Percentiles rank a stretch among this genome's conserved stretches.
Evolutionary conservation across 2,329 filamentous ascomycete genomes (phyloP).

Genomic region (Aspergillus piperis): DNA sequence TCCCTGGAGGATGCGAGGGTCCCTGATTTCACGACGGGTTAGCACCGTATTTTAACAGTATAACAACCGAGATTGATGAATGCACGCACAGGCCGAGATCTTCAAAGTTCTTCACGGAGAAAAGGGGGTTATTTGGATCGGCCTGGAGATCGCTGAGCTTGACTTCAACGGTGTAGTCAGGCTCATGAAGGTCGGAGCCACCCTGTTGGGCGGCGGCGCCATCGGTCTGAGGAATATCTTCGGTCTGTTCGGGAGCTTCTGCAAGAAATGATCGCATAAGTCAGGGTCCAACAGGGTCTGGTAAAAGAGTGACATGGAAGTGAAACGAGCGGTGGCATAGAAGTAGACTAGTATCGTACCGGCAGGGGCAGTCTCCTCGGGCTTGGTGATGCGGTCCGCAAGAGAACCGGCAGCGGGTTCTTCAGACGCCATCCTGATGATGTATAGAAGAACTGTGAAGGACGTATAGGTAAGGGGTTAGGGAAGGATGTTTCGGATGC

Average conservation of each 20-base stretch:
- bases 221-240: slow-evolving; percentile 38
- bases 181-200: slow-evolving; percentile 64
- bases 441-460: background rate
- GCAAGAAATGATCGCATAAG: slow-evolving; percentile 20
- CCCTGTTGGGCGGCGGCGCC: slow-evolving; percentile 40
- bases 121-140: slow-evolving; percentile 83
- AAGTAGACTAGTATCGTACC: slow-evolving; percentile 30
- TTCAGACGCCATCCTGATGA: slow-evolving; percentile 42
- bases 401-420: slow-evolving; percentile 44
- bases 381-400: slow-evolving; percentile 51
- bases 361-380: slow-evolving; percentile 32
- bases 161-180: slow-evolving; percentile 85
- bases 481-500: background rate
- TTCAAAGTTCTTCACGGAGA: slow-evolving; percentile 79
- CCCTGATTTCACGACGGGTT: slow-evolving; percentile 40
- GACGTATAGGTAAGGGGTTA: background rate
- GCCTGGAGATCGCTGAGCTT: slow-evolving; percentile 87
- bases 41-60: background rate
- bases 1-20: slow-evolving; percentile 70
- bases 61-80: background rate
- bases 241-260: slow-evolving; percentile 16
- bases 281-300: background rate
- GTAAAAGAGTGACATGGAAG: slow-evolving; percentile 14
- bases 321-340: slow-evolving; percentile 15
- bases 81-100: slow-evolving; percentile 76